Percentiles rank a stretch among this genome's conserved stretches.
Evolutionary conservation across 2,329 filamentous ascomycete species (phyloP).

Genomic region (Apiospora kogelbergensis): DNA sequence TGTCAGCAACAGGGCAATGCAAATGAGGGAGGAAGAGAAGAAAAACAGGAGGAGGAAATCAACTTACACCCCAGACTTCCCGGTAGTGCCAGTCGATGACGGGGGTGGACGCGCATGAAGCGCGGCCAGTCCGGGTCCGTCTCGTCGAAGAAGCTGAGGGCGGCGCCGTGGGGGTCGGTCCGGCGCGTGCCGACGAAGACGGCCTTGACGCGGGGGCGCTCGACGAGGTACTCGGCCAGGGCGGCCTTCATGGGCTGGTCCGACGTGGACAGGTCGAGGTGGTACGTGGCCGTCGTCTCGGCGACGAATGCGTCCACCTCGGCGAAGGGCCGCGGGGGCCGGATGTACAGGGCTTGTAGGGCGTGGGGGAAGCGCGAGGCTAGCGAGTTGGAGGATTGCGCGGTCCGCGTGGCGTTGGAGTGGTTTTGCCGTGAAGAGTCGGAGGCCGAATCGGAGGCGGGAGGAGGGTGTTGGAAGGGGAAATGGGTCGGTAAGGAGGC

Average conservation of each 20-base stretch:
- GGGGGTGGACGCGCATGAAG: conserved; percentile 92
- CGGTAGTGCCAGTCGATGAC: conserved; percentile 97
- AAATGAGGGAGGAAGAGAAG: not conserved
- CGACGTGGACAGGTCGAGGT: conserved; percentile 74
- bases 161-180: conserved; percentile 86
- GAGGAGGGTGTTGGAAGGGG: conserved; percentile 6
- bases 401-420: not conserved
- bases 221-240: conserved; percentile 73
- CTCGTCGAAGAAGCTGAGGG: conserved; percentile 77
- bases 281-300: conserved; percentile 64
- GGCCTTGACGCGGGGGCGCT: conserved; percentile 65
- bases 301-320: conserved; percentile 85
- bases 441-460: not conserved
- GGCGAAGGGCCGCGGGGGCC: conserved; percentile 78
- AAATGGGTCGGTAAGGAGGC: conserved; percentile 49
- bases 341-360: conserved; percentile 85
- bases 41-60: too few relatives aligned
- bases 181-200: conserved; percentile 86
- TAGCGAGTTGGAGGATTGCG: conserved; percentile 15
- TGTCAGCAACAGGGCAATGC: not conserved
- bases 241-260: conserved; percentile 77
- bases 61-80: conserved; percentile 87
- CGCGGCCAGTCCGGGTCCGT: conserved; percentile 89
- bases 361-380: conserved; percentile 36
- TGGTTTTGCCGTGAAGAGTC: conserved; percentile 10